Conservation (phyloP, 1,284 basidiomycete genomes). For the Boletus sp. region DNA sequence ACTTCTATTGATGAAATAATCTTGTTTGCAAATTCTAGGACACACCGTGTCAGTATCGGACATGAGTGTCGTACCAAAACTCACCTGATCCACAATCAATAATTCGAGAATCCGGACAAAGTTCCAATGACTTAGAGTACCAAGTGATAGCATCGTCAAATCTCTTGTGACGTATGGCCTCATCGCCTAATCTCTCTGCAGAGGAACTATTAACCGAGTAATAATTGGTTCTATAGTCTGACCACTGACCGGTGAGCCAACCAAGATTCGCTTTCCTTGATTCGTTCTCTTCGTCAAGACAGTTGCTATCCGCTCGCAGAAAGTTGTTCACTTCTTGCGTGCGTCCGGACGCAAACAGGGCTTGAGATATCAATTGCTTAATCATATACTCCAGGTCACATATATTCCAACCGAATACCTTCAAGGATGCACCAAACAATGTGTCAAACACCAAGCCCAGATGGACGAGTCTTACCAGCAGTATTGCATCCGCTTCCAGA, state of each 20-base stretch:
- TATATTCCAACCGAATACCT: constrained; percentile 9
- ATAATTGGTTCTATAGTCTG: background rate
- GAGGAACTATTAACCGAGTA: background rate
- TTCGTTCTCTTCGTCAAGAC: constrained; percentile 1
- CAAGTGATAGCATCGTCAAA: constrained; percentile 4
- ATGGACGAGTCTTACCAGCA: background rate
- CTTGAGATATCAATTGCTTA: constrained; percentile 1
- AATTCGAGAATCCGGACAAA: background rate
- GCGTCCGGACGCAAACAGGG: background rate
- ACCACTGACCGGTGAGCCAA: constrained; percentile 2
- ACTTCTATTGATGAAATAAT: background rate
- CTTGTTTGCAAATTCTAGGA: background rate
- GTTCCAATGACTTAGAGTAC: constrained; percentile 2
- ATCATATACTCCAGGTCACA: constrained; percentile 2
- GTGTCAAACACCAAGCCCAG: background rate
- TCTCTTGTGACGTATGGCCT: background rate
- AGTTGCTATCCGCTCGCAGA: background rate
- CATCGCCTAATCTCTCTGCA: constrained; percentile 7
- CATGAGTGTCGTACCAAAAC: background rate
- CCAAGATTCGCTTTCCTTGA: background rate
- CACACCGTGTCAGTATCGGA: background rate
- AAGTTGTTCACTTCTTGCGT: background rate
- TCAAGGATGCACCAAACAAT: background rate
- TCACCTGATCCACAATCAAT: constrained; percentile 1
- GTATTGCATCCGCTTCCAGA: background rate